Evolutionary conservation across 1,284 basidiomycete species (phyloP).

Genomic region (Cryptococcus jaspeensis): DNA sequence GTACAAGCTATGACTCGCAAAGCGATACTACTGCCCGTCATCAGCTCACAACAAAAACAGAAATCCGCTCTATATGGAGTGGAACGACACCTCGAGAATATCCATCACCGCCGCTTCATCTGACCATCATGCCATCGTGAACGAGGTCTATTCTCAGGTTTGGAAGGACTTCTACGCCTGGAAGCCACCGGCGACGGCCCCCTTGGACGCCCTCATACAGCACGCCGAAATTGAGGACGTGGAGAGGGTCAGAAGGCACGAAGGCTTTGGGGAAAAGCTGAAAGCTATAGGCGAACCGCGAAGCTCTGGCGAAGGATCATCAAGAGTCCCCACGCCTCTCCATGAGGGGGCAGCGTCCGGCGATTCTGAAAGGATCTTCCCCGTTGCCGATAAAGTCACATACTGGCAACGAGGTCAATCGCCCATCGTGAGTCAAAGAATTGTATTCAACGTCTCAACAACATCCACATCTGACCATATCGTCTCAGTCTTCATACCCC

Average conservation of each 20-base stretch:
- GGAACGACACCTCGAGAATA: too few relatives aligned
- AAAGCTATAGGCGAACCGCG: neutral
- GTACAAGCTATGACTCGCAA: too few relatives aligned
- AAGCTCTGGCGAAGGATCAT: neutral
- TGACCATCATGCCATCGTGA: neutral
- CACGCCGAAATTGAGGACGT: neutral
- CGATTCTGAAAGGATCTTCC: too few relatives aligned
- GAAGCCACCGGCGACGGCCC: constrained; percentile 15
- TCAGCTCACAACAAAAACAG: too few relatives aligned
- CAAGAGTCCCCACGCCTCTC: neutral
- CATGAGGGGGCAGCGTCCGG: too few relatives aligned
- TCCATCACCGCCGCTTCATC: neutral
- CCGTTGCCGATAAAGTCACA: too few relatives aligned
- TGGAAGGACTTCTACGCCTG: constrained; percentile 13
- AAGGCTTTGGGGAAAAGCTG: neutral
- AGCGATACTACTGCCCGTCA: too few relatives aligned
- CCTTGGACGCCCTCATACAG: constrained; percentile 1
- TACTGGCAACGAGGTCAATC: neutral
- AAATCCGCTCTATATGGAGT: too few relatives aligned
- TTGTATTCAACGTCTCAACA: neutral
- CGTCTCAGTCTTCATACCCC: neutral
- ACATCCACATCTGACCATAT: constrained; percentile 4
- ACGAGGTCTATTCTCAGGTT: constrained; percentile 4
- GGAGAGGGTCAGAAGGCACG: neutral
- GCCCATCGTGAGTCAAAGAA: neutral